Conservation (phyloP, 1,284 basidiomycete species). For the Boletus mariae region DNA sequence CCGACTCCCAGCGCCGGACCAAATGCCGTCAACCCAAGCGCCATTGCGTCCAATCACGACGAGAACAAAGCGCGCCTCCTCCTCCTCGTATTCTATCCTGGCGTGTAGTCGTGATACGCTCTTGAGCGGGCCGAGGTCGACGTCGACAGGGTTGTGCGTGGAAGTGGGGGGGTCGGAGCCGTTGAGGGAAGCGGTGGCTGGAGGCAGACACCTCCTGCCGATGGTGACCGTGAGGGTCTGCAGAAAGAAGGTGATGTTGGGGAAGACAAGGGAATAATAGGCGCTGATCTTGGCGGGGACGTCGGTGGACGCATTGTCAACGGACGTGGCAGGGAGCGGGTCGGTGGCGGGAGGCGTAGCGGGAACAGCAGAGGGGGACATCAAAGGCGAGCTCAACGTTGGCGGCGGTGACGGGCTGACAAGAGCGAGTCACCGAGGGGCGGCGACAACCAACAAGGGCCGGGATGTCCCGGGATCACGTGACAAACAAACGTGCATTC, state of each 20-base stretch:
- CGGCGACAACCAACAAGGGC: not conserved
- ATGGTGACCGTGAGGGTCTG: conserved; percentile 81
- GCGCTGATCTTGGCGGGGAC: conserved; percentile 75
- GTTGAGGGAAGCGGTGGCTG: conserved; percentile 56
- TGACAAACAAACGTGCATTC: conserved; percentile 23
- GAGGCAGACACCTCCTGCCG: conserved; percentile 64
- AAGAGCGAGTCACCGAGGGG: conserved; percentile 6
- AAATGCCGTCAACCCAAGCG: conserved; percentile 96
- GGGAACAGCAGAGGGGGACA: conserved; percentile 18
- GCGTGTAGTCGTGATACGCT: conserved; percentile 96
- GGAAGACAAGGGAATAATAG: conserved; percentile 92
- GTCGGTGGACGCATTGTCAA: conserved; percentile 24
- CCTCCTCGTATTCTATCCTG: conserved; percentile 87
- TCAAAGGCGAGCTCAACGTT: conserved; percentile 17
- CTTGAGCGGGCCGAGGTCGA: conserved; percentile 96
- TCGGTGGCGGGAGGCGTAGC: conserved; percentile 7
- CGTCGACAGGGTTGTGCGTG: conserved; percentile 63
- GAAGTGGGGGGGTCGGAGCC: conserved; percentile 35
- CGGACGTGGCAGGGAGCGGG: conserved; percentile 24
- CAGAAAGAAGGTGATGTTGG: conserved; percentile 85
- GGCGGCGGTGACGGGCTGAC: conserved; percentile 3
- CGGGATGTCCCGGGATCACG: conserved; percentile 19
- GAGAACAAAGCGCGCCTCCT: conserved; percentile 86
- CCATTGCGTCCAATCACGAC: conserved; percentile 94
- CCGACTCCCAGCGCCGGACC: conserved; percentile 84